A percentile compares a stretch with the other conserved stretches of the same genome.
Conservation (phyloP, 2,329 filamentous ascomycete species). For the Diplodia sapinea region DNA sequence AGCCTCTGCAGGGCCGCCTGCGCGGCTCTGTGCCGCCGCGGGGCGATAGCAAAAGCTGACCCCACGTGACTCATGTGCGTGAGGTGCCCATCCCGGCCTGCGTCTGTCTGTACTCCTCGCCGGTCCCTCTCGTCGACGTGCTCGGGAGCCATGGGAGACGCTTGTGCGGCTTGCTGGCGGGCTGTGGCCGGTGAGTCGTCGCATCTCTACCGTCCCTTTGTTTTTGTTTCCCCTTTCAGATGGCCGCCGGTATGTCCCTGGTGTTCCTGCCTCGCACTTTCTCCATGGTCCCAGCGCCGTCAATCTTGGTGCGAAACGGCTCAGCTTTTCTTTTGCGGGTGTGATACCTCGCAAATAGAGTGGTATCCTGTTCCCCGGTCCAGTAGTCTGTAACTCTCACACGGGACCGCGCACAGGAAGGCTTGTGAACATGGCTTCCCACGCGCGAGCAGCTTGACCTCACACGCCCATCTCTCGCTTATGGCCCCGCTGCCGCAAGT, state of each 20-base stretch:
- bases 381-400: background rate
- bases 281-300: background rate
- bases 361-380: background rate
- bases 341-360: background rate
- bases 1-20: background rate
- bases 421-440: constrained; percentile 21
- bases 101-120: background rate
- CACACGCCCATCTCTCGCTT: constrained; percentile 33
- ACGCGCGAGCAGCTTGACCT: constrained; percentile 42
- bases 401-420: constrained; percentile 2
- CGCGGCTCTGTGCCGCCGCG: background rate
- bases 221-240: background rate
- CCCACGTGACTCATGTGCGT: constrained; percentile 1
- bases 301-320: background rate
- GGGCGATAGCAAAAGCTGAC: background rate
- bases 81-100: background rate
- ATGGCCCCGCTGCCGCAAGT: constrained; percentile 36
- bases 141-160: background rate
- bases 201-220: background rate
- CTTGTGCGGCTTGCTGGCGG: background rate
- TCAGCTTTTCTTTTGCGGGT: background rate
- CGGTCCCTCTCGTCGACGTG: background rate
- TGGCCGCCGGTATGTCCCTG: background rate
- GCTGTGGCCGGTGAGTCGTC: background rate
- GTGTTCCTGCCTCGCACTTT: background rate